Conservation (phyloP, 176 grass and related monocot species). For the Carex pumila region DNA sequence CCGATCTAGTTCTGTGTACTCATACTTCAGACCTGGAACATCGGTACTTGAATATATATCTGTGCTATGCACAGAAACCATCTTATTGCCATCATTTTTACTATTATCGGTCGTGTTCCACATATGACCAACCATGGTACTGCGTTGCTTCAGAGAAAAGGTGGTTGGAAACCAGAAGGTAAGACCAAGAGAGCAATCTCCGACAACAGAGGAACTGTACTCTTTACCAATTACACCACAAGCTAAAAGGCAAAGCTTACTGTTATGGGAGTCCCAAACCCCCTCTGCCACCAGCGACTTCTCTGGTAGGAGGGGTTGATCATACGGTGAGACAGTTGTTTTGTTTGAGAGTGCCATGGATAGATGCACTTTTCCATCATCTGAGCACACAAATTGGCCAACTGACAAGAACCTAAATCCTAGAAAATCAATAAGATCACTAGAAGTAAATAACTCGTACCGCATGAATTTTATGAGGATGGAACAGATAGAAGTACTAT, state of each 20-base stretch:
- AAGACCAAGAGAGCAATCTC: slow-evolving; percentile 55
- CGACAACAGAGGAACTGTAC: slow-evolving; percentile 16
- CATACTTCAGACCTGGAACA: slow-evolving; percentile 48
- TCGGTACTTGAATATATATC: background rate
- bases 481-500: slow-evolving; percentile 31
- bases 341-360: slow-evolving; percentile 56
- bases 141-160: slow-evolving; percentile 52
- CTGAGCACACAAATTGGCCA: slow-evolving; percentile 39
- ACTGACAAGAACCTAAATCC: slow-evolving; percentile 37
- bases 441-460: slow-evolving; percentile 26
- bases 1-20: slow-evolving; percentile 58
- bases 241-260: slow-evolving; percentile 52
- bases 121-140: slow-evolving; percentile 37
- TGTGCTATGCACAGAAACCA: background rate
- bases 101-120: slow-evolving; percentile 33
- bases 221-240: slow-evolving; percentile 35
- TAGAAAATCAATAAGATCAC: slow-evolving; percentile 7
- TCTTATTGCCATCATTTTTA: too few species aligned
- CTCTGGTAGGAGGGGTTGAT: slow-evolving; percentile 30
- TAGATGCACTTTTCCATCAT: slow-evolving; percentile 35
- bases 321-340: background rate
- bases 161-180: slow-evolving; percentile 64
- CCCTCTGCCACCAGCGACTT: slow-evolving; percentile 62
- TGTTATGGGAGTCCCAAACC: slow-evolving; percentile 45
- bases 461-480: slow-evolving; percentile 30